Conservation (phyloP, 495 filamentous ascomycete species). For the Aspergillus haitiensis region DNA sequence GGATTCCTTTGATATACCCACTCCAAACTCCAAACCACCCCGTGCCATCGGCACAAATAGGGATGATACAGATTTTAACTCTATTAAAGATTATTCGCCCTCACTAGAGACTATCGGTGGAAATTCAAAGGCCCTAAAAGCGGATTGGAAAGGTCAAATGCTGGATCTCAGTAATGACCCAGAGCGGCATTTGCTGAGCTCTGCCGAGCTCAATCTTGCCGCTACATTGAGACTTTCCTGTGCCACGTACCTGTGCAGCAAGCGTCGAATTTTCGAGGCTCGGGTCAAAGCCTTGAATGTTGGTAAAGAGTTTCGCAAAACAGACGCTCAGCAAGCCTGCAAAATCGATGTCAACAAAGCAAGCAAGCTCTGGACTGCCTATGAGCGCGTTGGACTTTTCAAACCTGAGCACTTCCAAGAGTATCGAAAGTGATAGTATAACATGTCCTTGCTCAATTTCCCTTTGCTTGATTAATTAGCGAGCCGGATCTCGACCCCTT, state of each 20-base stretch:
- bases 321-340: slow-evolving; percentile 94
- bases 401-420: slow-evolving; percentile 59
- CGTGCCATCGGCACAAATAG: slow-evolving; percentile 59
- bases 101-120: slow-evolving; percentile 62
- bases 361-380: slow-evolving; percentile 90
- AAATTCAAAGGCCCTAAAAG: slow-evolving; percentile 71
- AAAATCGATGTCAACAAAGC: slow-evolving; percentile 99
- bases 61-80: slow-evolving; percentile 84
- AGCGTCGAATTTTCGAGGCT: slow-evolving; percentile 86
- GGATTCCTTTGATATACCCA: slow-evolving; percentile 44
- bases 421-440: slow-evolving; percentile 41
- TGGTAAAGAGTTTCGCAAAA: slow-evolving; percentile 91
- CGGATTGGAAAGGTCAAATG: slow-evolving; percentile 82
- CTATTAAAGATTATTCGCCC: slow-evolving; percentile 76
- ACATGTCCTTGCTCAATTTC: slow-evolving; percentile 2
- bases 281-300: slow-evolving; percentile 67
- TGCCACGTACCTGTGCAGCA: slow-evolving; percentile 91
- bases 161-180: slow-evolving; percentile 80
- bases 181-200: slow-evolving; percentile 72
- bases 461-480: slow-evolving; percentile 13
- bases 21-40: slow-evolving; percentile 38
- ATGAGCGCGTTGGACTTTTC: slow-evolving; percentile 88
- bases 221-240: slow-evolving; percentile 80
- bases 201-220: slow-evolving; percentile 76
- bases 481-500: slow-evolving; percentile 2